Percentiles rank a stretch among this genome's conserved stretches.
phyloP scores from a whole-genome alignment of 371 early-diverging fungal genomes.

The Nematocida ausubeli region DNA sequence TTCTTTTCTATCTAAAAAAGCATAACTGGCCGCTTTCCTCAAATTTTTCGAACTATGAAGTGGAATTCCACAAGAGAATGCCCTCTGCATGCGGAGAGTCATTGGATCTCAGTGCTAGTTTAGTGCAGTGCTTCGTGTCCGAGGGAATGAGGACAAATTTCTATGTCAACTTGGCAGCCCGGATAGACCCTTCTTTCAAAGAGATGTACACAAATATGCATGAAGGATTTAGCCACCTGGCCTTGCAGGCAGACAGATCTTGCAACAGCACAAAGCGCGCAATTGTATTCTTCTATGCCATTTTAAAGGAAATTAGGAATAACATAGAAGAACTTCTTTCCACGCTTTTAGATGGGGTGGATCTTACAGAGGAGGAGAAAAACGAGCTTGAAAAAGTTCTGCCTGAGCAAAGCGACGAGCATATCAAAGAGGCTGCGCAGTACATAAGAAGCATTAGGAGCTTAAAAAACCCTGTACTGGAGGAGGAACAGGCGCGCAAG shows the following conservation, averaged over 20 bases:
- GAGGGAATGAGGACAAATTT: not conserved
- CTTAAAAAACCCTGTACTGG: not conserved
- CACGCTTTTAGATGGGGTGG: not conserved
- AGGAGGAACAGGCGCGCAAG: not conserved
- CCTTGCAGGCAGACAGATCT: not conserved
- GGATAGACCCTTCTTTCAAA: not conserved
- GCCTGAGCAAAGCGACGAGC: not conserved
- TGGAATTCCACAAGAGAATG: not conserved
- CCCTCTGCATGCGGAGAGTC: not conserved
- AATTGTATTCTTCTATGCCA: not conserved
- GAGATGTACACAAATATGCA: not conserved
- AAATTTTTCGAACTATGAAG: not conserved
- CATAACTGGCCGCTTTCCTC: not conserved
- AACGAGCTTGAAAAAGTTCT: not conserved
- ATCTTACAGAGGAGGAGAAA: not conserved
- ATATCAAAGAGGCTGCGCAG: not conserved
- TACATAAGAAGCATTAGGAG: not conserved
- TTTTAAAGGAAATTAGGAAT: not conserved
- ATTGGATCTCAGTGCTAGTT: not conserved
- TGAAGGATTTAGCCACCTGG: not conserved
- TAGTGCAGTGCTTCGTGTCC: not conserved
- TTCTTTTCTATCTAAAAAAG: not conserved
- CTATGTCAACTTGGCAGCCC: not conserved
- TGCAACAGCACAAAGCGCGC: not conserved
- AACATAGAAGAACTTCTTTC: not conserved